Evolutionary conservation across 805 yeast genomes (phyloP).

Genomic region (Hanseniaspora pseudoguilliermondii): DNA sequence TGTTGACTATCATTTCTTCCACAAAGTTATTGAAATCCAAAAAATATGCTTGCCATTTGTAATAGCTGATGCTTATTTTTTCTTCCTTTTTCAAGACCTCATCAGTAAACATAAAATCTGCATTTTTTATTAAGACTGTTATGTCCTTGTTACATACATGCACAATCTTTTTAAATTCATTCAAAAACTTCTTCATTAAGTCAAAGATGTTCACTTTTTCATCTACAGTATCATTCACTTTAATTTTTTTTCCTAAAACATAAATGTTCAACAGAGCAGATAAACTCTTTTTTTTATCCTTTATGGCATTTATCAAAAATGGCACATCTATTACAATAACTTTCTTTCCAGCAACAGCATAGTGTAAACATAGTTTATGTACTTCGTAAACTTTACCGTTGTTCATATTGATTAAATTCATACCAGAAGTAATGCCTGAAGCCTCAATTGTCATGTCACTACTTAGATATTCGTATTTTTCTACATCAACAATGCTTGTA

Average conservation of each 20-base stretch:
- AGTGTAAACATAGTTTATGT: background rate
- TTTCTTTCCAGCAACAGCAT: background rate
- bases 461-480: background rate
- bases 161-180: background rate
- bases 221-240: background rate
- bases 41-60: background rate
- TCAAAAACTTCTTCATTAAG: background rate
- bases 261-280: background rate
- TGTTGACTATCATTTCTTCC: background rate
- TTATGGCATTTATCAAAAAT: background rate
- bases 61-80: background rate
- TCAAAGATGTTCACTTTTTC: background rate
- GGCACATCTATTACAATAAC: background rate
- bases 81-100: background rate
- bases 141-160: background rate
- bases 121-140: background rate
- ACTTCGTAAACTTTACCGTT: background rate
- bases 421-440: background rate
- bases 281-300: background rate
- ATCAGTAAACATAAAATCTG: background rate
- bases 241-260: background rate
- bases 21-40: background rate
- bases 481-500: background rate
- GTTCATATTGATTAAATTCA: background rate
- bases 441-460: background rate